phyloP scores from a whole-genome alignment of 2,329 filamentous ascomycete species.

The Aspergillus fischeri region DNA sequence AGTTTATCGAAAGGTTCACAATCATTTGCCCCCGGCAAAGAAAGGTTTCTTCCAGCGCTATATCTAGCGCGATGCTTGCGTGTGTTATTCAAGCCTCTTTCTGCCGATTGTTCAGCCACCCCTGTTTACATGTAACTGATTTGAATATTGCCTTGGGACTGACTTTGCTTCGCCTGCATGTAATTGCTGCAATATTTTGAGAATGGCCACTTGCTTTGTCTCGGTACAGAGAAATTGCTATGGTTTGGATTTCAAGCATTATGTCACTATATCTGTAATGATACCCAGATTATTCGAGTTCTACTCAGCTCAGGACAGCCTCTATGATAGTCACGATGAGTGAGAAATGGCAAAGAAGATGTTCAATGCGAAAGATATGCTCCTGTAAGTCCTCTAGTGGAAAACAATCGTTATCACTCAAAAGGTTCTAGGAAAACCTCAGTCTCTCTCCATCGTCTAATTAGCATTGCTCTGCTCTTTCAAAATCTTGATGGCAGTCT shows the following conservation, averaged over 20 bases:
- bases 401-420: too few species aligned
- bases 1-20: slow-evolving; percentile 17
- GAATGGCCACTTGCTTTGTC: background rate
- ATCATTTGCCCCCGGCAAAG: slow-evolving; percentile 30
- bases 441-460: background rate
- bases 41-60: slow-evolving; percentile 22
- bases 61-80: slow-evolving; percentile 15
- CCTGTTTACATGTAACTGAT: background rate
- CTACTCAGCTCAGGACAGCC: background rate
- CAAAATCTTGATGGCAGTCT: slow-evolving; percentile 55
- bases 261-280: background rate
- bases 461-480: slow-evolving; percentile 21
- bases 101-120: slow-evolving; percentile 8
- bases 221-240: background rate
- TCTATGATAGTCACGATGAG: background rate
- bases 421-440: background rate
- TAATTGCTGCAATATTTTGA: background rate
- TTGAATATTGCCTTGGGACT: background rate
- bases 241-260: background rate
- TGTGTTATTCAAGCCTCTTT: slow-evolving; percentile 19
- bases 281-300: background rate
- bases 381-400: background rate
- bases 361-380: background rate
- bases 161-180: background rate
- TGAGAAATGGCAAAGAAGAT: background rate